A percentile compares a stretch with the other conserved stretches of the same genome.
These are phyloP conservation scores for Alternaria arborescens DNA, from an alignment of 2,329 filamentous ascomycete genomes.

Conservation along the genomic window DNA sequence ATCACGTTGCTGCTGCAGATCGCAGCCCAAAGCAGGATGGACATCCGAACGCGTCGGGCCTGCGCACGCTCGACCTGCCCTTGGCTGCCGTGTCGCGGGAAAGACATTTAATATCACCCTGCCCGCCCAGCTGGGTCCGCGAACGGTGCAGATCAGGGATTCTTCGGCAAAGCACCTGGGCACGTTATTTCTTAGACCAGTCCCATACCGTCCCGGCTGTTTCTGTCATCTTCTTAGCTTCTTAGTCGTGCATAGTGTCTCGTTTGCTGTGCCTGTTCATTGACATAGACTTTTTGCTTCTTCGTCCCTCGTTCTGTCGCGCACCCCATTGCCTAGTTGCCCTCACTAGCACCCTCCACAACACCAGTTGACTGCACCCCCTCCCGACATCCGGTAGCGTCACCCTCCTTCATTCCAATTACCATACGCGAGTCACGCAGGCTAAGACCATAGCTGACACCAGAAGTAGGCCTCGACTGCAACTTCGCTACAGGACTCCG, in stretches of 20 bases:
- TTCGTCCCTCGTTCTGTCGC: slow-evolving; percentile 11
- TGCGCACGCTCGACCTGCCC: slow-evolving; percentile 12
- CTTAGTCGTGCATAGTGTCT: slow-evolving; percentile 3
- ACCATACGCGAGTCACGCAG: slow-evolving; percentile 8
- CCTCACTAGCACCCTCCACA: slow-evolving; percentile 1
- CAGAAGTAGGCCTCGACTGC: slow-evolving; percentile 4
- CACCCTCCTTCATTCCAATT: slow-evolving; percentile 10
- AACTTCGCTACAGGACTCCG: background rate
- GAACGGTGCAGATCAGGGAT: slow-evolving; percentile 22
- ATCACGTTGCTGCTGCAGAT: slow-evolving; percentile 9
- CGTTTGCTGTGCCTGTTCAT: background rate
- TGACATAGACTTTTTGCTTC: slow-evolving; percentile 10
- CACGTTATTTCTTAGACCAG: slow-evolving; percentile 19
- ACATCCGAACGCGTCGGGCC: background rate
- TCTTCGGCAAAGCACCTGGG: slow-evolving; percentile 10
- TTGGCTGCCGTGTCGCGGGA: slow-evolving; percentile 15
- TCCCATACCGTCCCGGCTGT: slow-evolving; percentile 9
- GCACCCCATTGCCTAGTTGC: slow-evolving; percentile 2
- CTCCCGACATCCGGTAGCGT: slow-evolving; percentile 20
- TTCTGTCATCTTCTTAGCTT: background rate
- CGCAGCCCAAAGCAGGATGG: slow-evolving; percentile 7
- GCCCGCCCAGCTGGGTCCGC: slow-evolving; percentile 7
- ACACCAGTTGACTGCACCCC: slow-evolving; percentile 12
- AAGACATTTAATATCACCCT: slow-evolving; percentile 12
- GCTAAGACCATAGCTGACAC: background rate